Conservation (phyloP, 2,329 filamentous ascomycete species). For the Lasiodiplodia sp. region DNA sequence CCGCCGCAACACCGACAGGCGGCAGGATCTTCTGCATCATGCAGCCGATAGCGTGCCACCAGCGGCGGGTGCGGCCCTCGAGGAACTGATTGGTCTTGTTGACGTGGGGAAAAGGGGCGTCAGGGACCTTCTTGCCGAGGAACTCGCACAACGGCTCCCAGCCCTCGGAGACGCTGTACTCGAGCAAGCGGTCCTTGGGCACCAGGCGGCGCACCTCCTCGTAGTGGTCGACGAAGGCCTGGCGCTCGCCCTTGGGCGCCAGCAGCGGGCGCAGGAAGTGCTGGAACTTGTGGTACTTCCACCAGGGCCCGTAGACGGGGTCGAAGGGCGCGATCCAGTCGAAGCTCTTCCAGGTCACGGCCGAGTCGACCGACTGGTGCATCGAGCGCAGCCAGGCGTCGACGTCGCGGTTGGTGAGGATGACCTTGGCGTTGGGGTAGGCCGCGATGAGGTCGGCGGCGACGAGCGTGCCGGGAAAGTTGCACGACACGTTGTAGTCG, state of each 20-base stretch:
- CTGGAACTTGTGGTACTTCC: neutral
- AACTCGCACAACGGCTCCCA: neutral
- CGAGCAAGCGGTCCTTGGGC: neutral
- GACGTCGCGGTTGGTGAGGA: slow-evolving; percentile 31
- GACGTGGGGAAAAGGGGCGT: neutral
- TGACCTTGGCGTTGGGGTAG: slow-evolving; percentile 35
- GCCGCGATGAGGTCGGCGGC: slow-evolving; percentile 18
- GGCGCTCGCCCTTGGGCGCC: neutral
- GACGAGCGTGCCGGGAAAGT: neutral
- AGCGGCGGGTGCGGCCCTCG: neutral
- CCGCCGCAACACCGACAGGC: neutral
- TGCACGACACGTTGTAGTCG: neutral
- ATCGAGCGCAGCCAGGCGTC: slow-evolving; percentile 18
- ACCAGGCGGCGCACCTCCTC: neutral
- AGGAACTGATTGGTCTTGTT: no score
- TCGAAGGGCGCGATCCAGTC: neutral
- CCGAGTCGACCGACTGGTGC: slow-evolving; percentile 9
- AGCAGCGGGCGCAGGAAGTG: neutral
- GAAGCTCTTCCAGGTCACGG: neutral
- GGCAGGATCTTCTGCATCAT: neutral
- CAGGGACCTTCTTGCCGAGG: neutral
- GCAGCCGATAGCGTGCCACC: neutral
- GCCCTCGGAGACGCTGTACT: neutral
- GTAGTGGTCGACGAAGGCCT: neutral
- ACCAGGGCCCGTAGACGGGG: neutral